Evolutionary conservation across 2,329 filamentous ascomycete species (phyloP), one percentile per base, ranked within the genome.

Genomic region (Sclerotinia subarctica): DNA sequence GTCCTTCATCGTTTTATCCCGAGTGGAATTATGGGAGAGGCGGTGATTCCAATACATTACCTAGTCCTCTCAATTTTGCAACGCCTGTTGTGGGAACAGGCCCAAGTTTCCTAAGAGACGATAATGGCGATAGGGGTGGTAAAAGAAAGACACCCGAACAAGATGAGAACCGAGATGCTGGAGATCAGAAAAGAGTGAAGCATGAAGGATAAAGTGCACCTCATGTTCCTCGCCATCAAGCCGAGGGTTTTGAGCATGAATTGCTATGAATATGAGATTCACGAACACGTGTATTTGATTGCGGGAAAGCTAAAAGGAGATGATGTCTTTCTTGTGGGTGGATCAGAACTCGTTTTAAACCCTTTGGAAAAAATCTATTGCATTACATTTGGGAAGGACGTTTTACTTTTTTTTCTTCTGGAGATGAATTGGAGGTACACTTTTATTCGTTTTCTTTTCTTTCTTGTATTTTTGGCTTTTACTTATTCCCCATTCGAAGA

Each of bases 31-130:
- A 92, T 78, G 58, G 58, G 21, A 77, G 88, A 78, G 78, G 85
- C 78, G 82, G 68, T 64, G 91, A 95, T 72, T 91, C 85, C 77
- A 96, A 95, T 75, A 95, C 96, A 72, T 83, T 98, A 60, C 94
- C 94, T 0, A 97, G 93, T 77, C 95, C 95, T 13, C 81, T 98
- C 71, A 96, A 94, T 70, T 97, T 97, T 79, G 91, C 92, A 46
- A 98, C 95, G 1, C 95, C 95, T 0, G 81, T 89, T 2, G 84
- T 84, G 2, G 85, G 83, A 1, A 84, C 83, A 1, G 87, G 87
- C 2, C 87, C 87, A 3, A 88, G 86, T 68, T 90, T 90, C 72
- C 73, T 89, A 66, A 80, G 86, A 68, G 86, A 89, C 26, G 87
- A 89, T 65, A 74, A 70, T 56, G 71, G 72, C 26, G 71, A 73